Percentiles rank a stretch among this genome's conserved stretches.
Evolutionary conservation across 2,329 filamentous ascomycete species (phyloP).

Genomic region (Alternaria arborescens): DNA sequence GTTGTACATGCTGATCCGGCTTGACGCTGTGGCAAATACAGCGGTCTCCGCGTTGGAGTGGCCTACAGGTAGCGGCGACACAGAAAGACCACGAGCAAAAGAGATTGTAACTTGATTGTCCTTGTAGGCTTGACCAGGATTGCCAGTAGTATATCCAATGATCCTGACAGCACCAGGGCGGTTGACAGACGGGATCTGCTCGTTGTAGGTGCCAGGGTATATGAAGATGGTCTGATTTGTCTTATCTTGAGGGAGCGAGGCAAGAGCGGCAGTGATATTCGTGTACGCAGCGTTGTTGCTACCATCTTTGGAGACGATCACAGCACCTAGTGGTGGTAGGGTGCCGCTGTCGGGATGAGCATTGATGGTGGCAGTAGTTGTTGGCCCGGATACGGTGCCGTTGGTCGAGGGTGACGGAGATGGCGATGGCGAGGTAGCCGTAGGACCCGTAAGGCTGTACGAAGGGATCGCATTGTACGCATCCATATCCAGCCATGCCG

Average conservation of each 20-base stretch:
- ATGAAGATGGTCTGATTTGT: conserved; percentile 67
- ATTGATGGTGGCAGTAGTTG: conserved; percentile 43
- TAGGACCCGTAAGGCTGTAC: conserved; percentile 24
- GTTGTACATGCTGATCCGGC: conserved; percentile 67
- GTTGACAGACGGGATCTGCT: conserved; percentile 63
- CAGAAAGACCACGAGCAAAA: conserved; percentile 50
- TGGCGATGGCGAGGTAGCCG: conserved; percentile 19
- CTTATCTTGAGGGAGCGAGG: conserved; percentile 47
- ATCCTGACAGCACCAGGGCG: conserved; percentile 61
- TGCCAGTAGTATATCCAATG: conserved; percentile 65
- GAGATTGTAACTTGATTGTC: conserved; percentile 65
- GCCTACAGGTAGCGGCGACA: conserved; percentile 47
- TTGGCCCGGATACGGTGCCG: conserved; percentile 24
- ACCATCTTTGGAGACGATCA: conserved; percentile 53
- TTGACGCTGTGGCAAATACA: conserved; percentile 56
- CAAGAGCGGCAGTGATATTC: conserved; percentile 49
- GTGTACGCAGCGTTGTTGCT: conserved; percentile 41
- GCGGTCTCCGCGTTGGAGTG: conserved; percentile 61
- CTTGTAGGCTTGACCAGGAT: conserved; percentile 52
- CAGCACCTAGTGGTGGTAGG: conserved; percentile 52
- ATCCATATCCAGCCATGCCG: conserved; percentile 54
- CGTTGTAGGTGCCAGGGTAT: conserved; percentile 64
- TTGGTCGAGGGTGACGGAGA: conserved; percentile 2
- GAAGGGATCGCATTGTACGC: conserved; percentile 51
- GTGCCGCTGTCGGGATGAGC: conserved; percentile 55